A percentile compares a stretch with the other conserved stretches of the same genome.
phyloP scores from a whole-genome alignment of 495 filamentous ascomycete species.

The Neurospora sp. region DNA sequence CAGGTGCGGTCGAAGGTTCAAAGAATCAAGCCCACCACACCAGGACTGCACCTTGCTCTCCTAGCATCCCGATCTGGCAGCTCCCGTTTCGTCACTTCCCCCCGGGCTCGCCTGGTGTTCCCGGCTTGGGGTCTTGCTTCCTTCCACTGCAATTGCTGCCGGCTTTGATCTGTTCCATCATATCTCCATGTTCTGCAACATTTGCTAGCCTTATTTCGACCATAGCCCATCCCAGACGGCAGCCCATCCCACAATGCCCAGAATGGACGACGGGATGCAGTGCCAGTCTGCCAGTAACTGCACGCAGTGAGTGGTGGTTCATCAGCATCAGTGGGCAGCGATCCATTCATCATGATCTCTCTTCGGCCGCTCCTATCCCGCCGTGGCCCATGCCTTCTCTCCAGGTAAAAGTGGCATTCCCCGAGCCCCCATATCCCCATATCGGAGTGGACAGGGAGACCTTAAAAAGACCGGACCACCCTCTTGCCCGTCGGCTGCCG shows the following conservation, averaged over 20 bases:
- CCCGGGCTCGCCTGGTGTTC: slow-evolving; percentile 5
- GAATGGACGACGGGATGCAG: background rate
- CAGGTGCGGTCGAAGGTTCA: background rate
- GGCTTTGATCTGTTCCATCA: background rate
- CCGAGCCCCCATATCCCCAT: background rate
- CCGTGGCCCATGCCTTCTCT: background rate
- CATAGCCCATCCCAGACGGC: background rate
- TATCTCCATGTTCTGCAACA: background rate
- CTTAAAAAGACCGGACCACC: slow-evolving; percentile 13
- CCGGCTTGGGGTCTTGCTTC: background rate
- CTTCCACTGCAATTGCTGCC: background rate
- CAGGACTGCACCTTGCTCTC: background rate
- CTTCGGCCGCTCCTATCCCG: background rate
- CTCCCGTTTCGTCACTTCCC: slow-evolving; percentile 18
- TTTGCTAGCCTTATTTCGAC: background rate
- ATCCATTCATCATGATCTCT: background rate
- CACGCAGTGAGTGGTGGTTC: background rate
- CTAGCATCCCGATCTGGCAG: slow-evolving; percentile 12
- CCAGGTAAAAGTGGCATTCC: background rate
- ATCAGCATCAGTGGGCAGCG: background rate
- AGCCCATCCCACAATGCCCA: background rate
- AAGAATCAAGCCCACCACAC: background rate
- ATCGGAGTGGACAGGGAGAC: background rate
- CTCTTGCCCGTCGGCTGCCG: slow-evolving; percentile 14
- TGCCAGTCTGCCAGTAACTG: background rate